Evolutionary conservation across 2,329 filamentous ascomycete genomes (phyloP), one percentile per base, ranked within the genome.

Genomic region (Cercospora sesami): DNA sequence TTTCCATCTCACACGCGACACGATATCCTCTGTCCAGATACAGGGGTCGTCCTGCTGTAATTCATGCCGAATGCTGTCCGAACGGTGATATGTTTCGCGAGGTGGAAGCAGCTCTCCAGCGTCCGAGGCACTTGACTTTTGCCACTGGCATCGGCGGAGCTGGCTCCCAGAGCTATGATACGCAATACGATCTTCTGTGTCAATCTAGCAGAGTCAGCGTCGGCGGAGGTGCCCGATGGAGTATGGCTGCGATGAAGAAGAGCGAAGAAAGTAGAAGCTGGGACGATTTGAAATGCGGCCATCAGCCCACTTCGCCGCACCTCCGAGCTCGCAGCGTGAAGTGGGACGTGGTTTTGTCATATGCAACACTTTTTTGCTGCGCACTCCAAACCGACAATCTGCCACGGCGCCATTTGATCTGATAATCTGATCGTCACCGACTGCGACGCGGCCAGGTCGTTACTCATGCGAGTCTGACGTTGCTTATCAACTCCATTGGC

Each of bases 401-500:
- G 1, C 48, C 48, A 53, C 2, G 0, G 45, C 18, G 45, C 21
- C 9, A 48, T 53, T 26, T 8, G 23, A 21, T 42, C 36, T n/a
- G 36, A n/a, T 42, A 42, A 42, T 42, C 36, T 42, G 36, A 42
- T 42, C 36, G 36, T 53, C 48, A 28, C 48, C 23, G 18, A 23
- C 45, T 48, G 18, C 45, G 53, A 28, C 23, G 53, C 53, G 53
- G 30, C 53, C 36, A 42, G 36, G 36, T 42, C 7, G 36, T 42
- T 42, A 14, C 36, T 57, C 45, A 57, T 18, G 53, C 53, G 23
- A 28, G 26, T 30, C 53, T 57, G 23, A 57, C 53, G 53, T 21
- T 33, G 55, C 55, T 58, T 21, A 58, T 58, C 55, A 33, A 33
- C 30, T 33, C 28, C 55, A 58, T 58, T 58, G 55, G 23, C 48